Conservation (phyloP, 2,329 filamentous ascomycete genomes). For the Penicillium sp. region DNA sequence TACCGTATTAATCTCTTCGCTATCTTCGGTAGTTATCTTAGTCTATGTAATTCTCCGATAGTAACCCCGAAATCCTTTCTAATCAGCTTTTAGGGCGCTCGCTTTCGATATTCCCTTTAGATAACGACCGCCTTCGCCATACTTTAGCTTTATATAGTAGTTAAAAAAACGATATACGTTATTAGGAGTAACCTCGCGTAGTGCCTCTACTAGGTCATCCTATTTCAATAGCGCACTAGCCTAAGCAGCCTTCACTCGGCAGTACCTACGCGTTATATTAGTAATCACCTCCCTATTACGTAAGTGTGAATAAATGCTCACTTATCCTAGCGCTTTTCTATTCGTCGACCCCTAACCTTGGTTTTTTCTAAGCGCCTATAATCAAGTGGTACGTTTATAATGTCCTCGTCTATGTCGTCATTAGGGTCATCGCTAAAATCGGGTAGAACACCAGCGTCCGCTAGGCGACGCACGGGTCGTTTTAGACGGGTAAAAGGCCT, state of each 20-base stretch:
- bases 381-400: constrained; percentile 12
- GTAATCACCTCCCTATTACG: not conserved
- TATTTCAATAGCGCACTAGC: constrained; percentile 9
- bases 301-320: constrained; percentile 6
- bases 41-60: constrained; percentile 15
- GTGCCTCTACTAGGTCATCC: constrained; percentile 7
- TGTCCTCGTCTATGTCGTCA: constrained; percentile 4
- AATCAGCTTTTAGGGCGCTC: constrained; percentile 17
- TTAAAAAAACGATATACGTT: constrained; percentile 13
- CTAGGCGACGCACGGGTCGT: not conserved
- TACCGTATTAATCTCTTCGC: constrained; percentile 16
- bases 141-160: constrained; percentile 15
- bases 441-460: not conserved
- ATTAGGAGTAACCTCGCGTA: constrained; percentile 8
- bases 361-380: constrained; percentile 14
- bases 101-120: constrained; percentile 17
- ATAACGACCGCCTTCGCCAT: constrained; percentile 4
- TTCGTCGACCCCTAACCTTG: constrained; percentile 4
- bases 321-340: constrained; percentile 14
- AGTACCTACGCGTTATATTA: constrained; percentile 6
- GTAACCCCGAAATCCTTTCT: constrained; percentile 16
- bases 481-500: not conserved
- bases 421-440: constrained; percentile 10
- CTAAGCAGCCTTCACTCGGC: not conserved
- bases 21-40: constrained; percentile 13